phyloP scores from a whole-genome alignment of 192 early-diverging fungal species.

The Coemansia sp. region DNA sequence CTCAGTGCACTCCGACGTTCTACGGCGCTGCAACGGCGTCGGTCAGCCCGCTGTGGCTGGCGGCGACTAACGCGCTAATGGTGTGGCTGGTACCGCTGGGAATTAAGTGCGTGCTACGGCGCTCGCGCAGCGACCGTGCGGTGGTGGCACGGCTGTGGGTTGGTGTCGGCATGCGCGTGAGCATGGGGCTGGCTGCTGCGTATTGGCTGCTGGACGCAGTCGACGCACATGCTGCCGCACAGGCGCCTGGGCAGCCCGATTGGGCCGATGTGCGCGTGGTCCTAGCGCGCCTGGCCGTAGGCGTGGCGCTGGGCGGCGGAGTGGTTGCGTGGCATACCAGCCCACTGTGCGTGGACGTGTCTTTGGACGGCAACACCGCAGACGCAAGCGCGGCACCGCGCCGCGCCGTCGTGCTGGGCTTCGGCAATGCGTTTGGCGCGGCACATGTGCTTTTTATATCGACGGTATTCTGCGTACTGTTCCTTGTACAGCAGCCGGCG shows the following conservation, averaged over 20 bases:
- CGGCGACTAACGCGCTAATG: slow-evolving; percentile 25
- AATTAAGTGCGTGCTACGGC: slow-evolving; percentile 45
- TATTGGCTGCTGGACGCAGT: slow-evolving; percentile 60
- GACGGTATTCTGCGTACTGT: slow-evolving; percentile 62
- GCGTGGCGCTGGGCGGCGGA: slow-evolving; percentile 56
- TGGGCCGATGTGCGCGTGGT: slow-evolving; percentile 53
- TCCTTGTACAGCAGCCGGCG: slow-evolving; percentile 77
- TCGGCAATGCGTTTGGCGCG: slow-evolving; percentile 66
- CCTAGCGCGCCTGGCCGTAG: slow-evolving; percentile 58
- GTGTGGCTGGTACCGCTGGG: slow-evolving; percentile 39
- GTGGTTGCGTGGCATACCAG: slow-evolving; percentile 55
- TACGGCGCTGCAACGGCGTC: slow-evolving; percentile 58
- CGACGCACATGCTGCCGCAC: slow-evolving; percentile 13
- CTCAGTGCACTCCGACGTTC: slow-evolving; percentile 77
- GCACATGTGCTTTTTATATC: slow-evolving; percentile 65
- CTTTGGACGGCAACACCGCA: slow-evolving; percentile 4
- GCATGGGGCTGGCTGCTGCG: slow-evolving; percentile 55
- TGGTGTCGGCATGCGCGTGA: slow-evolving; percentile 56
- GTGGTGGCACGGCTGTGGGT: slow-evolving; percentile 57
- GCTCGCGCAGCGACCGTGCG: slow-evolving; percentile 57
- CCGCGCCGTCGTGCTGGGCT: slow-evolving; percentile 56
- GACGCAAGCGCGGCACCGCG: slow-evolving; percentile 10
- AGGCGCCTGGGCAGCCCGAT: slow-evolving; percentile 7
- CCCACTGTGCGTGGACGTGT: slow-evolving; percentile 58
- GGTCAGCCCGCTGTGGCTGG: slow-evolving; percentile 25